Conservation (phyloP, 805 yeast species). For the Ogataea trehalophila region DNA sequence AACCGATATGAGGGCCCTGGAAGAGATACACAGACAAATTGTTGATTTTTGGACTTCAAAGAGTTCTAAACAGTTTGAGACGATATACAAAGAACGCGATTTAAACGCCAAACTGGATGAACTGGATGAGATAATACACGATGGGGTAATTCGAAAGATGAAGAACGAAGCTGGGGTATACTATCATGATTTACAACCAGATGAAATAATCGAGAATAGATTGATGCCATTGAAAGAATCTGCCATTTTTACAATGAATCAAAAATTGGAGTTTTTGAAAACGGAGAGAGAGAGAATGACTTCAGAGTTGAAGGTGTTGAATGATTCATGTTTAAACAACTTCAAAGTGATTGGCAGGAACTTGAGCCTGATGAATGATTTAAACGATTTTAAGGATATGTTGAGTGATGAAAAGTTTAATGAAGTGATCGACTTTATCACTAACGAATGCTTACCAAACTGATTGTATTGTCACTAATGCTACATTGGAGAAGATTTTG, state of each 20-base stretch:
- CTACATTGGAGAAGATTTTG: no score
- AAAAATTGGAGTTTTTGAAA: slow-evolving; percentile 13
- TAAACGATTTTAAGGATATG: neutral
- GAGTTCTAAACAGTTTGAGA: slow-evolving; percentile 41
- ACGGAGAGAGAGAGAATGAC: slow-evolving; percentile 11
- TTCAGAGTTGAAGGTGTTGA: slow-evolving; percentile 7
- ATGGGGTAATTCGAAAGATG: slow-evolving; percentile 26
- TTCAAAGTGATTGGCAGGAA: slow-evolving; percentile 7
- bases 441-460: slow-evolving; percentile 9
- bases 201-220: slow-evolving; percentile 18
- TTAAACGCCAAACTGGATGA: slow-evolving; percentile 39
- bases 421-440: slow-evolving; percentile 16
- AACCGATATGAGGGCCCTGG: slow-evolving; percentile 37
- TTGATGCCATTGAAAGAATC: slow-evolving; percentile 10
- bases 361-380: slow-evolving; percentile 7
- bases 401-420: slow-evolving; percentile 8
- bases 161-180: slow-evolving; percentile 8
- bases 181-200: slow-evolving; percentile 15
- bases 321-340: slow-evolving; percentile 6
- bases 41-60: slow-evolving; percentile 38
- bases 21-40: slow-evolving; percentile 42
- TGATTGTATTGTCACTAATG: no score
- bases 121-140: slow-evolving; percentile 42
- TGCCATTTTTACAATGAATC: slow-evolving; percentile 10
- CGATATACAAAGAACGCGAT: slow-evolving; percentile 42